Conservation (phyloP, 495 filamentous ascomycete species). For the Staphylotrichum tortipilum region DNA sequence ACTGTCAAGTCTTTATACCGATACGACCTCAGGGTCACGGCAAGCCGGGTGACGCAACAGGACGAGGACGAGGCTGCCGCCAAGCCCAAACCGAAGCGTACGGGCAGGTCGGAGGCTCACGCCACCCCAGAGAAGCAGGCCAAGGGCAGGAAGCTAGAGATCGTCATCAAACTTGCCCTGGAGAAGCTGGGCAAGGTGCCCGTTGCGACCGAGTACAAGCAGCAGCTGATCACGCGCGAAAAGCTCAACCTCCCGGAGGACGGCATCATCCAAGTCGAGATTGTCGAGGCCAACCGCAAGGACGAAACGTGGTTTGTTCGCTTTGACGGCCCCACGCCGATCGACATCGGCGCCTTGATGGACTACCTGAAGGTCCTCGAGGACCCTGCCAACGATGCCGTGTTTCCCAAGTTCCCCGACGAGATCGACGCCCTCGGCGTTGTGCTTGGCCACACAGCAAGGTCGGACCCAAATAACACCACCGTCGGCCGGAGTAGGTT, state of each 20-base stretch:
- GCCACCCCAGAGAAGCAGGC: conserved; percentile 21
- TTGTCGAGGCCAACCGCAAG: conserved; percentile 34
- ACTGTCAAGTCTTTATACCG: conserved; percentile 27
- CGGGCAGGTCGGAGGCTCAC: conserved; percentile 27
- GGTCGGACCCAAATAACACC: conserved; percentile 20
- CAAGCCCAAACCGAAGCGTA: conserved; percentile 12
- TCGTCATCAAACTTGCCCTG: conserved; percentile 46
- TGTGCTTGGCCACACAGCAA: conserved; percentile 36
- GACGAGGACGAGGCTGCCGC: background rate
- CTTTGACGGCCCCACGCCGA: conserved; percentile 29
- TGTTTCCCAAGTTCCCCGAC: conserved; percentile 32
- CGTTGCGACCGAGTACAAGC: conserved; percentile 53
- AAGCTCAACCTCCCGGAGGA: conserved; percentile 30
- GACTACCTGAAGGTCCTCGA: conserved; percentile 40
- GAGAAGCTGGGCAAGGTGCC: conserved; percentile 23
- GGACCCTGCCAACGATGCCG: conserved; percentile 31
- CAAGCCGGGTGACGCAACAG: background rate
- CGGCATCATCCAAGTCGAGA: conserved; percentile 31
- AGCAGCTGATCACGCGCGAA: conserved; percentile 37
- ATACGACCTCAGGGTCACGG: conserved; percentile 27
- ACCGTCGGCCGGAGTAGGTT: conserved; percentile 36
- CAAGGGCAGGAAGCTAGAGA: conserved; percentile 44
- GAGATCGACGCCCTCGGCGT: conserved; percentile 43
- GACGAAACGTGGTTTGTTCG: conserved; percentile 34
- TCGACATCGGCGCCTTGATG: conserved; percentile 43